Percentiles rank a stretch among this genome's conserved stretches.
phyloP scores from a whole-genome alignment of 192 early-diverging fungal species.

The Gaertneriomyces sp. region DNA sequence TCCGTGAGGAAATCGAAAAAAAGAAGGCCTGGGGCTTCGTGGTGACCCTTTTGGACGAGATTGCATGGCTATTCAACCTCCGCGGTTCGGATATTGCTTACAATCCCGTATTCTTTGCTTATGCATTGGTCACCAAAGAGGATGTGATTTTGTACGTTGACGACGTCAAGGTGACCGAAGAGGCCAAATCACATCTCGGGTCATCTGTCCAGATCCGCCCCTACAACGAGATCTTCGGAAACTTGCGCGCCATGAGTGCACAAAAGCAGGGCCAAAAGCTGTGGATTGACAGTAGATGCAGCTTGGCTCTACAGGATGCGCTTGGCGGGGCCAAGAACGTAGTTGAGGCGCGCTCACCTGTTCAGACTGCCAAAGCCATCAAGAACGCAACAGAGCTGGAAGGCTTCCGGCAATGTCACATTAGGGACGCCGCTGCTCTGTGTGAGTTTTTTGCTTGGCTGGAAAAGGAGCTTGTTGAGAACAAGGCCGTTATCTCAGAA shows the following conservation, averaged over 20 bases:
- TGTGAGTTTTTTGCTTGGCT: slow-evolving; percentile 87
- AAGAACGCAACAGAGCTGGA: slow-evolving; percentile 88
- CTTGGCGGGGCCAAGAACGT: slow-evolving; percentile 57
- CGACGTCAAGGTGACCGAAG: slow-evolving; percentile 61
- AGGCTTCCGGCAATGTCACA: slow-evolving; percentile 88
- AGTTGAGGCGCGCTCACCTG: slow-evolving; percentile 59
- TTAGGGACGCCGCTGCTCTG: slow-evolving; percentile 85
- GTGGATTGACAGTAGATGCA: slow-evolving; percentile 63
- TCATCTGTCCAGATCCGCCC: slow-evolving; percentile 58
- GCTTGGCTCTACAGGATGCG: slow-evolving; percentile 71
- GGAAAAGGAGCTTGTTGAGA: slow-evolving; percentile 77
- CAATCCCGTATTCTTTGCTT: slow-evolving; percentile 96
- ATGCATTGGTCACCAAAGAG: slow-evolving; percentile 73
- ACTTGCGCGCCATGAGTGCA: slow-evolving; percentile 39
- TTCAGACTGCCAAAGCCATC: slow-evolving; percentile 82
- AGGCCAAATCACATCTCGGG: slow-evolving; percentile 56
- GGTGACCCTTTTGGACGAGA: slow-evolving; percentile 88
- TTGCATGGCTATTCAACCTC: slow-evolving; percentile 96
- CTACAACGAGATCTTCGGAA: slow-evolving; percentile 76
- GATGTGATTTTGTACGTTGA: slow-evolving; percentile 75
- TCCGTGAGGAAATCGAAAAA: slow-evolving; percentile 67
- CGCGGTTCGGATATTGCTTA: slow-evolving; percentile 93
- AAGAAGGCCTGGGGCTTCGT: slow-evolving; percentile 69
- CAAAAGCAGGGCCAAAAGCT: slow-evolving; percentile 43
- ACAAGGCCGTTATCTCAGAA: slow-evolving; percentile 71